phyloP scores from a whole-genome alignment of 2,329 filamentous ascomycete genomes.

The Colletotrichum acutatum region DNA sequence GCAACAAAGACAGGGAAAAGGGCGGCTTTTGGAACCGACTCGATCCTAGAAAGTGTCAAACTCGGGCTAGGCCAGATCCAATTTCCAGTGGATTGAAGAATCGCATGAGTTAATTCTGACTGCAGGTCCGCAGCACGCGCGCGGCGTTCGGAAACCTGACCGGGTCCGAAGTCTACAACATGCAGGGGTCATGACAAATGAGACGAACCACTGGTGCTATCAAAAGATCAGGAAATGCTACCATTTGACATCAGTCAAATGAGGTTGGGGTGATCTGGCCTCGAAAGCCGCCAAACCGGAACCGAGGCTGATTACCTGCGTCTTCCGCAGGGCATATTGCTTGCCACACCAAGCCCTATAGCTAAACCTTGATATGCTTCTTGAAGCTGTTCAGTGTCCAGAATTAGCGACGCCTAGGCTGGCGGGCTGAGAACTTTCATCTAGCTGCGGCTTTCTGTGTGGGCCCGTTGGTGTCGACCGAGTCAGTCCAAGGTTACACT shows the following conservation, averaged over 20 bases:
- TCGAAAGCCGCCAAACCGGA: too few species aligned
- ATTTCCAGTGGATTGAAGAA: neutral
- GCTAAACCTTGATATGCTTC: neutral
- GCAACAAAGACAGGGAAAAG: neutral
- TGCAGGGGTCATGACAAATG: neutral
- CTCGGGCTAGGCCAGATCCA: neutral
- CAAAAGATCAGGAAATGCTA: neutral
- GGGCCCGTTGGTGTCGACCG: neutral
- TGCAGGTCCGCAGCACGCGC: neutral
- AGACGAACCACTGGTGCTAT: neutral
- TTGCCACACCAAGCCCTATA: neutral
- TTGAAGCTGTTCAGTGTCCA: neutral
- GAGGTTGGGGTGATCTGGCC: neutral
- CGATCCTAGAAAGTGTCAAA: neutral
- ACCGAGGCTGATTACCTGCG: neutral
- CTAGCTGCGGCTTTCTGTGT: neutral
- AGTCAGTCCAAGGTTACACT: constrained; percentile 16
- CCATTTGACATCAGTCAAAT: neutral
- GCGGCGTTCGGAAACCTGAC: neutral
- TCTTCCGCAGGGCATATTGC: neutral
- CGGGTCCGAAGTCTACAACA: neutral
- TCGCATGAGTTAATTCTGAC: neutral
- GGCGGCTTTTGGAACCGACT: neutral
- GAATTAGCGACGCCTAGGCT: neutral
- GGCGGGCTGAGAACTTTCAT: neutral